Conservation (phyloP, 208 protist genomes). For the Leishmania mexicana region DNA sequence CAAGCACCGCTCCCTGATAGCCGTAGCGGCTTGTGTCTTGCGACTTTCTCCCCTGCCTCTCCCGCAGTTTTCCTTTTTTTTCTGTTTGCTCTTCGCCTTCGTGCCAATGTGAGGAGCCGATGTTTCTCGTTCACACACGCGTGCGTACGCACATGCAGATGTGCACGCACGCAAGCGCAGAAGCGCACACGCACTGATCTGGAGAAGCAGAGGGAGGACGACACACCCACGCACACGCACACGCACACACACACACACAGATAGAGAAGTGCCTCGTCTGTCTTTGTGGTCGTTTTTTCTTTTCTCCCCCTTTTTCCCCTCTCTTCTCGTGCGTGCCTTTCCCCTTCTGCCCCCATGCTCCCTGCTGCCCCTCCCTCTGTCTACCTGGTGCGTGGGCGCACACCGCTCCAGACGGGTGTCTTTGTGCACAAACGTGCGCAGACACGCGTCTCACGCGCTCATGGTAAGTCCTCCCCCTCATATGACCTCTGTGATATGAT, state of each 20-base stretch:
- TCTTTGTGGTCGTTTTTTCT: background rate
- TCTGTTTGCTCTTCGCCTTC: background rate
- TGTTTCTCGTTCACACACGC: background rate
- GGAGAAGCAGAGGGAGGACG: background rate
- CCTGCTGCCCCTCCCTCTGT: background rate
- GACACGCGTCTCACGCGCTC: background rate
- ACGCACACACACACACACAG: background rate
- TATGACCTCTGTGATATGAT: background rate
- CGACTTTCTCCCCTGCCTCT: background rate
- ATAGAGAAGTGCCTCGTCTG: background rate
- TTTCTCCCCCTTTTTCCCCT: background rate
- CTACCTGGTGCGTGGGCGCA: background rate
- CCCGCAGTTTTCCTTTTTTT: background rate
- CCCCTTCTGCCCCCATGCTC: background rate
- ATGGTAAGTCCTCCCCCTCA: background rate
- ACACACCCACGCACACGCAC: background rate
- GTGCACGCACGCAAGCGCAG: background rate
- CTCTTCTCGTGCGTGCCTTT: background rate
- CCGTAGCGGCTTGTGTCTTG: background rate
- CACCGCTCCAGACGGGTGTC: background rate
- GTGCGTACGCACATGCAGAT: background rate
- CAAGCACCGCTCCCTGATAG: background rate
- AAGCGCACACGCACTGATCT: background rate
- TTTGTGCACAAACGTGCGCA: background rate
- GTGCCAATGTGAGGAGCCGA: background rate